These are phyloP conservation scores for Sextonia rubra DNA, from an alignment of 164 flowering plant species.

Conservation along the genomic window DNA sequence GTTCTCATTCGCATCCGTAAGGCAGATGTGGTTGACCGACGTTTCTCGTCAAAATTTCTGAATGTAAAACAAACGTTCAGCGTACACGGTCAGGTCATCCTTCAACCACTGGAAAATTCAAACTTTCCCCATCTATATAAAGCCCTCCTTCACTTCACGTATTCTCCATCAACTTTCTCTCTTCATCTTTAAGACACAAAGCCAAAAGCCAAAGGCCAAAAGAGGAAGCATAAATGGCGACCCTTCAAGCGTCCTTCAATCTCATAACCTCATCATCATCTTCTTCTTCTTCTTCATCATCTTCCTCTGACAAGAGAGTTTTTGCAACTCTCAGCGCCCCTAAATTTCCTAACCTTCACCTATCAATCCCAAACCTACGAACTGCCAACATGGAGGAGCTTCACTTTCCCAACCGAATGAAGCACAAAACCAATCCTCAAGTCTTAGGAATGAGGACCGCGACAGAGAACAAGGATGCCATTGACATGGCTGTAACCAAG, in stretches of 20 bases:
- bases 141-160: not conserved
- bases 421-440: not conserved
- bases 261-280: not conserved
- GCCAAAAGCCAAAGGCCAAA: not conserved
- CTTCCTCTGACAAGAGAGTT: not conserved
- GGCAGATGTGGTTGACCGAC: not conserved
- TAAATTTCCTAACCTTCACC: not conserved
- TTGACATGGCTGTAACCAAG: constrained; percentile 17
- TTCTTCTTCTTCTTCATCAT: not conserved
- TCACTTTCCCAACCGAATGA: not conserved
- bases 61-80: not conserved
- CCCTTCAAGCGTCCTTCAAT: not conserved
- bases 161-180: not conserved
- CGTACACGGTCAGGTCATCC: too few species aligned
- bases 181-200: not conserved
- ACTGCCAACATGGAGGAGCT: constrained; percentile 15
- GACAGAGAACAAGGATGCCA: not conserved
- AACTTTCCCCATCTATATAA: not conserved
- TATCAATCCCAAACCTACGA: constrained; percentile 18
- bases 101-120: too few species aligned
- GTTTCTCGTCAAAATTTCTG: not conserved
- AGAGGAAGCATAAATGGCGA: not conserved
- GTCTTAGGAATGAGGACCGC: not conserved
- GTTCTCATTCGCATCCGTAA: not conserved
- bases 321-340: not conserved